Evolutionary conservation across 495 filamentous ascomycete genomes (phyloP).

Genomic region (Chaetomium fimeti): DNA sequence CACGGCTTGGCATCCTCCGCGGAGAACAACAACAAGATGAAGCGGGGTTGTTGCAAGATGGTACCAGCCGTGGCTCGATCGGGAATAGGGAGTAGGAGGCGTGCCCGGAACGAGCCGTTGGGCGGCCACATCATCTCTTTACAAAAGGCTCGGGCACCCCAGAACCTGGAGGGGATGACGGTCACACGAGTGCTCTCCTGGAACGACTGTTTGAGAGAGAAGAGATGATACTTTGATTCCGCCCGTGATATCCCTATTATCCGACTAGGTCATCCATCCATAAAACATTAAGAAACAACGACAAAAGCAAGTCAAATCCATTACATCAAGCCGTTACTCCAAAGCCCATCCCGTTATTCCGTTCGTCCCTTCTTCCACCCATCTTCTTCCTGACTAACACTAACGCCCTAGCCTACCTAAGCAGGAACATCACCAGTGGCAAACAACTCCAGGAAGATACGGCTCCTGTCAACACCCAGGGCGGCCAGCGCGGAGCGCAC

Average conservation of each 20-base stretch:
- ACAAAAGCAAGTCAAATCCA: not conserved
- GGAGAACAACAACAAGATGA: constrained; percentile 6
- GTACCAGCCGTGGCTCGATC: not conserved
- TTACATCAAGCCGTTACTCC: constrained; percentile 1
- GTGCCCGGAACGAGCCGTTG: not conserved
- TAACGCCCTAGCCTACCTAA: not conserved
- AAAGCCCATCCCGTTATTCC: not conserved
- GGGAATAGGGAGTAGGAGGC: not conserved
- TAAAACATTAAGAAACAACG: not conserved
- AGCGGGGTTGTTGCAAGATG: constrained; percentile 1
- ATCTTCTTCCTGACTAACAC: not conserved
- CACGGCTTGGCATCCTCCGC: not conserved
- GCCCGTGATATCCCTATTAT: not conserved
- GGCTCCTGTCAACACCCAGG: constrained; percentile 52
- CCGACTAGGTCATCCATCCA: not conserved
- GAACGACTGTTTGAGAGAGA: not conserved
- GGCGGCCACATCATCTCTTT: constrained; percentile 1
- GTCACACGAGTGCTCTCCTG: no score
- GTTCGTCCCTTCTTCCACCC: not conserved
- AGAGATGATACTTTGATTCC: constrained; percentile 1
- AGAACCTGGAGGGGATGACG: no score
- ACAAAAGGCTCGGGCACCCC: not conserved
- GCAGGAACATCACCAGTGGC: constrained; percentile 53
- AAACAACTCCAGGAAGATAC: constrained; percentile 66
- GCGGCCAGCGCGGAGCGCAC: constrained; percentile 48